Evolutionary conservation across 2,329 filamentous ascomycete species (phyloP).

Genomic region (Aureobasidium sp.): DNA sequence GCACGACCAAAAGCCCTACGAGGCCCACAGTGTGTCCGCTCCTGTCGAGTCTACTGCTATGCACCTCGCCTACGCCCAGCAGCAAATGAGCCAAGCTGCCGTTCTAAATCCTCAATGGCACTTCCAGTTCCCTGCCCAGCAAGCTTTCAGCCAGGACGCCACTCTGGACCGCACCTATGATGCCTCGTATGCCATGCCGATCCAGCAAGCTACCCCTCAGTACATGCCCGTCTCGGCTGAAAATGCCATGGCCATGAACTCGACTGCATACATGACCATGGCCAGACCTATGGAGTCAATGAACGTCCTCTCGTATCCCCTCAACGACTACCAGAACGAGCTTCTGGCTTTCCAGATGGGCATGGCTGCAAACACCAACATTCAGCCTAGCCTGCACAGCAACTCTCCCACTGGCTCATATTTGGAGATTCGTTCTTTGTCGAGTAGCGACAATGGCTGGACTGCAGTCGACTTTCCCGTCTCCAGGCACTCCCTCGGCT

Average conservation of each 20-base stretch:
- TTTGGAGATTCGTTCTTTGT: conserved; percentile 78
- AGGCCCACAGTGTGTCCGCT: conserved; percentile 21
- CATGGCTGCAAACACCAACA: conserved; percentile 39
- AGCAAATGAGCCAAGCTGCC: conserved; percentile 18
- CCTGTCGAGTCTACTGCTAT: conserved; percentile 24
- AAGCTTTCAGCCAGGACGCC: conserved; percentile 26
- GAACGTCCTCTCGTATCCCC: conserved; percentile 34
- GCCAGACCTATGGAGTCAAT: conserved; percentile 37
- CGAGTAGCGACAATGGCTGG: conserved; percentile 83
- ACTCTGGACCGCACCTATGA: conserved; percentile 31
- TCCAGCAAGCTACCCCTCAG: conserved; percentile 40
- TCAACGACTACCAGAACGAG: conserved; percentile 65
- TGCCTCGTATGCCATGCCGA: conserved; percentile 31
- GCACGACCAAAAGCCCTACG: conserved; percentile 1
- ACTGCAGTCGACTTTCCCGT: conserved; percentile 59
- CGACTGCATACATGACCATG: conserved; percentile 34
- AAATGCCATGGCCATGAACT: conserved; percentile 28
- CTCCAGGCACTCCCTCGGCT: conserved; percentile 60
- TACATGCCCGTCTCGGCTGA: conserved; percentile 37
- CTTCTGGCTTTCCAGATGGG: conserved; percentile 44
- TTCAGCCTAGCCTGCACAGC: conserved; percentile 34
- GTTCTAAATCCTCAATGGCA: conserved; percentile 34
- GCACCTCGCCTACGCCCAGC: conserved; percentile 25
- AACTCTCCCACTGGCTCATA: conserved; percentile 72
- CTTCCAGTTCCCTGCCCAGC: conserved; percentile 30